Conservation (phyloP, 2,329 filamentous ascomycete genomes). For the Xylariaceae sp. region DNA sequence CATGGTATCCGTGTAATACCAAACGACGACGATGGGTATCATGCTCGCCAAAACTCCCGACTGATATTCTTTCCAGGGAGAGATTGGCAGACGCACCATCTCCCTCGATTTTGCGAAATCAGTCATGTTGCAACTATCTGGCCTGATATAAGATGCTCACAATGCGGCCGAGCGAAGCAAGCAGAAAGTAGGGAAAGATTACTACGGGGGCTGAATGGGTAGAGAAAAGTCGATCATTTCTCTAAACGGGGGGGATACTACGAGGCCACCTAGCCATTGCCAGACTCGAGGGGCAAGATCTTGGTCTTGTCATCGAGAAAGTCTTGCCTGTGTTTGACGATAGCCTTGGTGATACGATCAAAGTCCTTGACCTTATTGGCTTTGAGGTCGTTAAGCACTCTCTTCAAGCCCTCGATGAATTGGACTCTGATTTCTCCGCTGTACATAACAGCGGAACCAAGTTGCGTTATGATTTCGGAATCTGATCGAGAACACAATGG, state of each 20-base stretch:
- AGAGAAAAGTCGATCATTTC: too few species aligned
- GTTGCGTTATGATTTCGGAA: conserved; percentile 67
- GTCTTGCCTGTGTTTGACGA: conserved; percentile 61
- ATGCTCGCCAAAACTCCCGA: too few species aligned
- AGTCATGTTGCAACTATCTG: too few species aligned
- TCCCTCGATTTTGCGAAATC: too few species aligned
- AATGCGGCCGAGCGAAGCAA: too few species aligned
- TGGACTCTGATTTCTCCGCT: conserved; percentile 55
- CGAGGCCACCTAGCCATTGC: conserved; percentile 29
- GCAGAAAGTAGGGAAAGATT: too few species aligned
- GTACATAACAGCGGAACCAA: conserved; percentile 63
- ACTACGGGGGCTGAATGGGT: too few species aligned
- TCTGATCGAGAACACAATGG: conserved; percentile 46
- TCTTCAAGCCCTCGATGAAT: conserved; percentile 60
- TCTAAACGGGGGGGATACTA: conserved; percentile 11
- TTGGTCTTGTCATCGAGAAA: conserved; percentile 62
- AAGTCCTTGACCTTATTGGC: conserved; percentile 61
- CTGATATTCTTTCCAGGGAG: too few species aligned
- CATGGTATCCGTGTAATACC: too few species aligned
- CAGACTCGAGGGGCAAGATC: conserved; percentile 54
- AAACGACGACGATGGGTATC: too few species aligned
- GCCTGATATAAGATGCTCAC: too few species aligned
- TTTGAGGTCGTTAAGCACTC: conserved; percentile 57
- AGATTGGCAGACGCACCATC: too few species aligned
- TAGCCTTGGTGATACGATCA: conserved; percentile 60